Percentiles rank a stretch among this genome's conserved stretches.
Conservation (phyloP, 495 filamentous ascomycete genomes). For the Collariella sp. region DNA sequence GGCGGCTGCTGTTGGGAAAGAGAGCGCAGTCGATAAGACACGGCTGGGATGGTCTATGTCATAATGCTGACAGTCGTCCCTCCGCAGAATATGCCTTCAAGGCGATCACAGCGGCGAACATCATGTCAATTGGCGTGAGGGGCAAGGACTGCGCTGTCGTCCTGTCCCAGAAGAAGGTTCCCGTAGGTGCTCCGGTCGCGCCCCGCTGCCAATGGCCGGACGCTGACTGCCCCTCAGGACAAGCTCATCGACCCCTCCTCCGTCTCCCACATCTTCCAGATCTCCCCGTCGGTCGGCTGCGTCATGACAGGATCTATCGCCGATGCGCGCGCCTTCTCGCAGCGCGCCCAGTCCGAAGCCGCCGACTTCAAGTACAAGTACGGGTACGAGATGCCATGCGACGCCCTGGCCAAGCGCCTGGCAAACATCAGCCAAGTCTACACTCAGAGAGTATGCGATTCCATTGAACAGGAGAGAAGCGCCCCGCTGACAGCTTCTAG, state of each 20-base stretch:
- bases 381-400: constrained; percentile 99
- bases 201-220: neutral
- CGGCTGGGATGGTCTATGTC: neutral
- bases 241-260: constrained; percentile 97
- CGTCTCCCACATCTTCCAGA: constrained; percentile 92
- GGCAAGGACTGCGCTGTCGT: constrained; percentile 97
- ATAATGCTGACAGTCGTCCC: constrained; percentile 24
- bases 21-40: neutral
- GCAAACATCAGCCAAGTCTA: constrained; percentile 99
- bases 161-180: constrained; percentile 98
- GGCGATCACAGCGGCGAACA: constrained; percentile 97
- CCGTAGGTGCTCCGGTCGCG: constrained; percentile 53
- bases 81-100: constrained; percentile 97
- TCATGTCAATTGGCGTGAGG: constrained; percentile 90
- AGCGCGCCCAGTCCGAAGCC: constrained; percentile 87
- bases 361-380: constrained; percentile 97
- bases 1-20: neutral
- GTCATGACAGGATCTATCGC: constrained; percentile 99
- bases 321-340: constrained; percentile 85
- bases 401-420: constrained; percentile 89
- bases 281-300: constrained; percentile 92
- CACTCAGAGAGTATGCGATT: constrained; percentile 73
- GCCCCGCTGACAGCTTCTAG: constrained; percentile 38
- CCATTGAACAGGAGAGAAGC: neutral
- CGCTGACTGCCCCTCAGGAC: constrained; percentile 51